Percentiles rank a stretch among this genome's conserved stretches.
These are phyloP conservation scores for Nicotiana tabacum DNA, from an alignment of 257 asterid genomes.

Conservation along the genomic window DNA sequence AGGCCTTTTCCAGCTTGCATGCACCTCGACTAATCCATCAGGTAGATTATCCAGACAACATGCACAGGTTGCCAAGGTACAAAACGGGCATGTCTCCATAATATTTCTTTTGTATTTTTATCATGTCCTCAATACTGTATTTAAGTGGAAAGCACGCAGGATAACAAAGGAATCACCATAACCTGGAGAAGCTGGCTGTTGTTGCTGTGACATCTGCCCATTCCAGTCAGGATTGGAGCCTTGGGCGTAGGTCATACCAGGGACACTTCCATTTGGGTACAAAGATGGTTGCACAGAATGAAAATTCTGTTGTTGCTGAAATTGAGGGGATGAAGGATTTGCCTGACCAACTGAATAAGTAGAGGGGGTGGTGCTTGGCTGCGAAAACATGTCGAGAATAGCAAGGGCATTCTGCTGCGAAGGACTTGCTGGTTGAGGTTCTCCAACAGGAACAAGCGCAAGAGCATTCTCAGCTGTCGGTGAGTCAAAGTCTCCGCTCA, in stretches of 20 bases:
- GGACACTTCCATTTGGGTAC: constrained; percentile 53
- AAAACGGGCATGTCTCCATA: not conserved
- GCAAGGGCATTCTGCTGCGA: constrained; percentile 86
- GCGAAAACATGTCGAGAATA: constrained; percentile 78
- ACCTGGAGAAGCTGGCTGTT: constrained; percentile 72
- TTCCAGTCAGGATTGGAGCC: constrained; percentile 61
- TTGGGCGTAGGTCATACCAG: constrained; percentile 46
- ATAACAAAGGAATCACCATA: constrained; percentile 44
- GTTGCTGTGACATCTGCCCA: constrained; percentile 54
- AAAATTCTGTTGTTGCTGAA: constrained; percentile 54
- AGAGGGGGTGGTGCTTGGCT: constrained; percentile 34
- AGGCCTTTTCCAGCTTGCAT: not conserved
- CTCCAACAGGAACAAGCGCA: constrained; percentile 87
- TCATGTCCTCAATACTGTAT: not conserved
- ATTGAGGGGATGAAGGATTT: constrained; percentile 53
- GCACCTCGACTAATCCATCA: not conserved
- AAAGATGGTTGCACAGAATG: constrained; percentile 38
- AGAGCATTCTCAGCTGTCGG: constrained; percentile 39
- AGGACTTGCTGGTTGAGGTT: constrained; percentile 67
- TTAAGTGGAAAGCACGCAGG: not conserved
- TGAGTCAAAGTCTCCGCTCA: constrained; percentile 87
- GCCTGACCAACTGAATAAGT: constrained; percentile 47
- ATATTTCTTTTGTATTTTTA: not conserved
- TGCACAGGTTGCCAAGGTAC: not conserved
- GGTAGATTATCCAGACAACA: not conserved